A percentile compares a stretch with the other conserved stretches of the same genome.
Conservation (phyloP, 768 basidiomycete species). For the Goffeauzyma gilvescens region DNA sequence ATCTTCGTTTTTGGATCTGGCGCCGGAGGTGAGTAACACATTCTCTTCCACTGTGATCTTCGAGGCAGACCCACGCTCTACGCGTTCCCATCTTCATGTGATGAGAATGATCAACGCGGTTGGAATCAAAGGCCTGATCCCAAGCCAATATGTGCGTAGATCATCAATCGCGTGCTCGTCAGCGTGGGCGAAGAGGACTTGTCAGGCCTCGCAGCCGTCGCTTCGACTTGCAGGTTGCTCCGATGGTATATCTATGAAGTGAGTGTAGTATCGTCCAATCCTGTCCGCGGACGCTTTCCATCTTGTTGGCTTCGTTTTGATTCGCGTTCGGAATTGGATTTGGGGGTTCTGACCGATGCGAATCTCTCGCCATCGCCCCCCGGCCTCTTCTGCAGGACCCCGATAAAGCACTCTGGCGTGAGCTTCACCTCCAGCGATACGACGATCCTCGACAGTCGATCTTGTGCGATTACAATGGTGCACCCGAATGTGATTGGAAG, state of each 20-base stretch:
- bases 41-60: too few species aligned
- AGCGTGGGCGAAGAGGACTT: conserved; percentile 14
- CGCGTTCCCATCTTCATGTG: too few species aligned
- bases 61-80: too few species aligned
- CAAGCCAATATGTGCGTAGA: too few species aligned
- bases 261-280: too few species aligned
- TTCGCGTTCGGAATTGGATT: not conserved
- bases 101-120: too few species aligned
- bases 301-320: not conserved
- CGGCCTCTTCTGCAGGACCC: too few species aligned
- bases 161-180: conserved; percentile 20
- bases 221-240: conserved; percentile 19
- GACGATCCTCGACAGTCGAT: conserved; percentile 20
- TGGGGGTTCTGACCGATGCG: not conserved
- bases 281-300: too few species aligned
- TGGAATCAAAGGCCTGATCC: too few species aligned
- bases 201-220: conserved; percentile 10
- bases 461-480: conserved; percentile 1
- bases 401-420: conserved; percentile 23
- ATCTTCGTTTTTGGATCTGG: too few species aligned
- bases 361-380: too few species aligned
- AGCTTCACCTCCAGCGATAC: conserved; percentile 18
- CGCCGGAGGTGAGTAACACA: too few species aligned
- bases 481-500: conserved; percentile 15
- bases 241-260: conserved; percentile 25